These are phyloP conservation scores for Microcyclosporella mali DNA, from an alignment of 2,329 filamentous ascomycete genomes.

Conservation along the genomic window DNA sequence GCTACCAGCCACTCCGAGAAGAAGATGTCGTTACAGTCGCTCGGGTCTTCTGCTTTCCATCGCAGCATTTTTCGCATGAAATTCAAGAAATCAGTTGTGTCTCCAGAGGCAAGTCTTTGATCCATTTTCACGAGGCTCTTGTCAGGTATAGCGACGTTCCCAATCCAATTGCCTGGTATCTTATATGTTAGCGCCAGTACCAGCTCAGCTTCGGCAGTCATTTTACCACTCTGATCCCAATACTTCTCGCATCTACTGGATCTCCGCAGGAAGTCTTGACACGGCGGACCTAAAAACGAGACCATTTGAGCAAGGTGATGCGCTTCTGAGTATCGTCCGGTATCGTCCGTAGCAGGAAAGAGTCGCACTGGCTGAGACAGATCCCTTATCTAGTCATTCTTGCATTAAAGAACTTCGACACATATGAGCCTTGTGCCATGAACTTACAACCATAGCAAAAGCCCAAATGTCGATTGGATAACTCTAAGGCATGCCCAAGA, in stretches of 20 bases:
- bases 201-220: too few relatives aligned
- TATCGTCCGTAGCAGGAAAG: slow-evolving; percentile 25
- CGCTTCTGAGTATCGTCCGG: slow-evolving; percentile 4
- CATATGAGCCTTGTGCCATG: neutral
- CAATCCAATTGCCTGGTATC: slow-evolving; percentile 27
- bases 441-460: slow-evolving; percentile 33
- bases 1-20: slow-evolving; percentile 22
- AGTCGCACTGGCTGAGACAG: slow-evolving; percentile 31
- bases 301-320: slow-evolving; percentile 29
- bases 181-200: neutral
- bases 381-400: slow-evolving; percentile 31
- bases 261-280: slow-evolving; percentile 19
- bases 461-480: slow-evolving; percentile 37
- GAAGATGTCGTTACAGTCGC: slow-evolving; percentile 18
- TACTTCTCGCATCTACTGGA: slow-evolving; percentile 14
- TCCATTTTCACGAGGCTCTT: slow-evolving; percentile 23
- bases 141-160: slow-evolving; percentile 25
- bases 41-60: slow-evolving; percentile 32
- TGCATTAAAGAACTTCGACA: neutral
- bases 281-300: slow-evolving; percentile 23
- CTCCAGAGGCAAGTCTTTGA: slow-evolving; percentile 15
- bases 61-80: slow-evolving; percentile 34
- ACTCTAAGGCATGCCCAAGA: slow-evolving; percentile 33
- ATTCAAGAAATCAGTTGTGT: slow-evolving; percentile 27
- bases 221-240: slow-evolving; percentile 8